phyloP scores from a whole-genome alignment of 345 rosid genomes.

The Gossypium arboreum region DNA sequence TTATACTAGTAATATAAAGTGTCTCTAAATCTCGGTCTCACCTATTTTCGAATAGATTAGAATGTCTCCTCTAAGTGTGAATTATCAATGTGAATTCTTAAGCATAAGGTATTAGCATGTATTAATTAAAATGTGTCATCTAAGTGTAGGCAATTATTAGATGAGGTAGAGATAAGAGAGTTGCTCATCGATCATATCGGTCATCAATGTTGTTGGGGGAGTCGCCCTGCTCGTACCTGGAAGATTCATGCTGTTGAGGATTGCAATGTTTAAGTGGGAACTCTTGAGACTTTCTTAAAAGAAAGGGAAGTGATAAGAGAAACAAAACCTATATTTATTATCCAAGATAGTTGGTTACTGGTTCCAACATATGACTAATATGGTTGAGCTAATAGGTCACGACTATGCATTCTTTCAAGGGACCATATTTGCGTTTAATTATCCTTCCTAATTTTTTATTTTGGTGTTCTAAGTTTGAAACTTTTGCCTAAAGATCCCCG shows the following conservation, averaged over 20 bases:
- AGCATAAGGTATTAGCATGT: too few relatives aligned
- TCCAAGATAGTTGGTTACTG: not conserved
- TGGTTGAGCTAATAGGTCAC: too few relatives aligned
- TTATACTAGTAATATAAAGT: not conserved
- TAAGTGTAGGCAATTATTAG: too few relatives aligned
- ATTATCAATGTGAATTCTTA: too few relatives aligned
- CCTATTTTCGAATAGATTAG: not conserved
- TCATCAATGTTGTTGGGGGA: conserved; percentile 96
- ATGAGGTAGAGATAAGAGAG: conserved; percentile 38
- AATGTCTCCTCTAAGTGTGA: conserved; percentile 5
- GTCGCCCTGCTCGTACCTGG: conserved; percentile 31
- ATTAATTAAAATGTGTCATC: too few relatives aligned
- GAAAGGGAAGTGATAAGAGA: conserved; percentile 70
- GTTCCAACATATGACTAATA: not conserved
- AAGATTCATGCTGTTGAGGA: conserved; percentile 79
- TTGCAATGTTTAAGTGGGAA: conserved; percentile 90
- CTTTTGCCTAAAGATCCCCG: too few relatives aligned
- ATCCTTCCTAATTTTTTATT: too few relatives aligned
- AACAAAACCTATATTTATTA: conserved; percentile 25
- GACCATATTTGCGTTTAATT: too few relatives aligned
- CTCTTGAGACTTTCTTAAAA: conserved; percentile 26
- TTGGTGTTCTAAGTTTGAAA: too few relatives aligned
- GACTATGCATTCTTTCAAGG: too few relatives aligned
- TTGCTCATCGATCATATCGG: conserved; percentile 91
- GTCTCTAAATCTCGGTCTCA: not conserved